Evolutionary conservation across 2,329 filamentous ascomycete species (phyloP).

Genomic region (Trichoderma citrinoviride): DNA sequence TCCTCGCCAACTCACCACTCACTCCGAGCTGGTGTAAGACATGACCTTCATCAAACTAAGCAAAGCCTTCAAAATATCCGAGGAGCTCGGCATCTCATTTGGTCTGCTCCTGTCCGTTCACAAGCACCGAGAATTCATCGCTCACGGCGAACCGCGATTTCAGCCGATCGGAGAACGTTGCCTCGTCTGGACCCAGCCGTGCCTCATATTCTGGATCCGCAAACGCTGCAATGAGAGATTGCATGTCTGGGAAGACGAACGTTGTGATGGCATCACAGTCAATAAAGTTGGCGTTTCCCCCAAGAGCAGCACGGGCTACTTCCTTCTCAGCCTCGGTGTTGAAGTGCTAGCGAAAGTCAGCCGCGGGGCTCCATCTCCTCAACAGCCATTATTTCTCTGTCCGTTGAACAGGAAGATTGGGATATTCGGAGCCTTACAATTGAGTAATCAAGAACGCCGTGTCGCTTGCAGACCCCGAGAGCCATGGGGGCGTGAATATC

Average conservation of each 20-base stretch:
- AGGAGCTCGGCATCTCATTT: not conserved
- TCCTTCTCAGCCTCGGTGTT: not conserved
- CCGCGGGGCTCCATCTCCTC: not conserved
- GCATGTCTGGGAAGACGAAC: not conserved
- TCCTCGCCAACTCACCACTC: not conserved
- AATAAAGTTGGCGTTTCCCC: not conserved
- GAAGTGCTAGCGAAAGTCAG: not conserved
- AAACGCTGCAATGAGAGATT: not conserved
- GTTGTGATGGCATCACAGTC: not conserved
- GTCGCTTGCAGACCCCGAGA: not conserved
- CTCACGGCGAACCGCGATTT: slow-evolving; percentile 1
- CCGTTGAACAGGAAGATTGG: not conserved
- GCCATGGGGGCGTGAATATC: slow-evolving; percentile 4
- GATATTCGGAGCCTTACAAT: not conserved
- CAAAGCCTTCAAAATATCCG: not conserved
- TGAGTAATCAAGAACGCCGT: not conserved
- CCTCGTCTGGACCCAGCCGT: not conserved
- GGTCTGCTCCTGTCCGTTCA: not conserved
- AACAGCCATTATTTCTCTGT: too few relatives aligned
- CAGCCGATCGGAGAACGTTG: not conserved
- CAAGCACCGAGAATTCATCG: not conserved
- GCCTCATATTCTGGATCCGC: slow-evolving; percentile 1
- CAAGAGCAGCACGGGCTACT: not conserved
- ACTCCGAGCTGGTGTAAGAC: not conserved
- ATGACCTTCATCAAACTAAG: not conserved